A percentile compares a stretch with the other conserved stretches of the same genome.
Conservation (phyloP, 352 stramenopile genomes). For the Phytophthora sp. region DNA sequence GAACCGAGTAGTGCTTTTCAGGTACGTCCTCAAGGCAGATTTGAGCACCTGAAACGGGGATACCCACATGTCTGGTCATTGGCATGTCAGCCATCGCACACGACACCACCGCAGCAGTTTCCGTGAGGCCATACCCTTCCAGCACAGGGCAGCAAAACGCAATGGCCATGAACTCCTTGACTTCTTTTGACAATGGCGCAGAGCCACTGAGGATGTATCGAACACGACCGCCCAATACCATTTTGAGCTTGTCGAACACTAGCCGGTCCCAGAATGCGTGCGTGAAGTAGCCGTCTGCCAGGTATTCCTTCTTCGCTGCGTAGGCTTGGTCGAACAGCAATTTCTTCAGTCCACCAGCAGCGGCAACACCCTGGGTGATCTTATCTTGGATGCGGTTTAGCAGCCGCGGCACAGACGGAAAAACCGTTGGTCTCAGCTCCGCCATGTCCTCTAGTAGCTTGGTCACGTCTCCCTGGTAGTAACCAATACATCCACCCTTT, state of each 20-base stretch:
- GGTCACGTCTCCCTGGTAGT: conserved; percentile 90
- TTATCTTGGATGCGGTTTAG: conserved; percentile 97
- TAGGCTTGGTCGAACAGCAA: conserved; percentile 91
- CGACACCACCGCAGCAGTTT: conserved; percentile 88
- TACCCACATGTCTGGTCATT: conserved; percentile 88
- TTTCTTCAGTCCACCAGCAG: conserved; percentile 87
- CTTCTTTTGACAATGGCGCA: conserved; percentile 87
- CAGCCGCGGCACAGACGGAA: conserved; percentile 93
- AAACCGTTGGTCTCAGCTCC: conserved; percentile 90
- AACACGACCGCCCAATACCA: conserved; percentile 86
- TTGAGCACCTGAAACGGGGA: conserved; percentile 81
- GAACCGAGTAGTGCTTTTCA: conserved; percentile 94
- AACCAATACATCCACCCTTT: conserved; percentile 87
- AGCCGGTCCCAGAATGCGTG: conserved; percentile 92
- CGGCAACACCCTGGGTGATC: conserved; percentile 71
- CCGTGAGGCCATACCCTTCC: conserved; percentile 95
- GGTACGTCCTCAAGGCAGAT: conserved; percentile 93
- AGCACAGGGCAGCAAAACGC: conserved; percentile 89
- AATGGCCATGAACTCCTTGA: conserved; percentile 95
- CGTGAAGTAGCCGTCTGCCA: conserved; percentile 45
- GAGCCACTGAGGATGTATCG: conserved; percentile 93
- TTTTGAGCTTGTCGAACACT: conserved; percentile 95
- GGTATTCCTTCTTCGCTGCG: conserved; percentile 68
- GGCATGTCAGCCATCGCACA: conserved; percentile 54
- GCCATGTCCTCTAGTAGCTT: conserved; percentile 93